Percentiles rank a stretch among this genome's conserved stretches.
Evolutionary conservation across 257 asterid genomes (phyloP).

Genomic region (Nicotiana tabacum): DNA sequence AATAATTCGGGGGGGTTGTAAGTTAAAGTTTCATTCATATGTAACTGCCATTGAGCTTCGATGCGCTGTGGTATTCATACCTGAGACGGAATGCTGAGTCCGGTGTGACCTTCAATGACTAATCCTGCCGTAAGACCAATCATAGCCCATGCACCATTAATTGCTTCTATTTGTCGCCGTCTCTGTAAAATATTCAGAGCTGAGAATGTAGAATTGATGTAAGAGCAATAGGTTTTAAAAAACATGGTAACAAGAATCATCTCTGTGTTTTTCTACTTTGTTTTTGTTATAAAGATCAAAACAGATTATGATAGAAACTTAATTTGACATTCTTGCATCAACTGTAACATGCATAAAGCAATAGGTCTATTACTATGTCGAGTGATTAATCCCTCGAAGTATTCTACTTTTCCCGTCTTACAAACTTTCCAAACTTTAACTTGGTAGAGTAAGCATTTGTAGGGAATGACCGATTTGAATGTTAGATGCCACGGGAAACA

Average conservation of each 20-base stretch:
- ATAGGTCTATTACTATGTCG: not conserved
- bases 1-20: not conserved
- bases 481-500: too few species aligned
- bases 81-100: constrained; percentile 65
- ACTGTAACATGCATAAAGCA: not conserved
- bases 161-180: constrained; percentile 68
- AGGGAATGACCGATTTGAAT: too few species aligned
- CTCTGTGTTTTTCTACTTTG: too few species aligned
- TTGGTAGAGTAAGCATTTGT: too few species aligned
- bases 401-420: not conserved
- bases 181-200: constrained; percentile 29
- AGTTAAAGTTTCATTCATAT: not conserved
- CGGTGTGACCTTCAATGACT: constrained; percentile 79
- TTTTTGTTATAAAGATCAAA: too few species aligned
- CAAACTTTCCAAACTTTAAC: not conserved
- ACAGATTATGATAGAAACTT: too few species aligned
- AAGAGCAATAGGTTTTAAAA: not conserved
- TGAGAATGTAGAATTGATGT: not conserved
- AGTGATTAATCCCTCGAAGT: not conserved
- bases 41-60: not conserved
- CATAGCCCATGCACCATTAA: constrained; percentile 98
- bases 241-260: not conserved
- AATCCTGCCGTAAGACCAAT: constrained; percentile 87
- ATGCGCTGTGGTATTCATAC: constrained; percentile 25
- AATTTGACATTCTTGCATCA: not conserved